These are phyloP conservation scores for Camelina hispida DNA, from an alignment of 345 rosid species.

Conservation along the genomic window DNA sequence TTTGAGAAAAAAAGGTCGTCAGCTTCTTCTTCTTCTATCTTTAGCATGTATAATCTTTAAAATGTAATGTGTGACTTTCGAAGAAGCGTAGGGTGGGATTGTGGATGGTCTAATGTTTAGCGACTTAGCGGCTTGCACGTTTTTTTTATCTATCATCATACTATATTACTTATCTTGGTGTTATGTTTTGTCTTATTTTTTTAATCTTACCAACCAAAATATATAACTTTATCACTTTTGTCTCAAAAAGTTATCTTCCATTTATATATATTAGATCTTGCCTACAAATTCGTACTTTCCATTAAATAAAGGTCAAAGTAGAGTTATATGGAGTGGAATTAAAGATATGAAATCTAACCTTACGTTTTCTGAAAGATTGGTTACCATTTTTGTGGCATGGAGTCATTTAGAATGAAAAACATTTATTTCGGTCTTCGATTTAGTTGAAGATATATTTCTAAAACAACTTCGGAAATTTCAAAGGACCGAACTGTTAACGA, in stretches of 20 bases:
- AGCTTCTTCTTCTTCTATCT: not conserved
- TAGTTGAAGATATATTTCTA: not conserved
- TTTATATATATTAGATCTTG: not conserved
- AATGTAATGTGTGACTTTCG: constrained; percentile 25
- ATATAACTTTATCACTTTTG: not conserved
- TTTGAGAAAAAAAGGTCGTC: constrained; percentile 45
- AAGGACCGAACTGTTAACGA: constrained; percentile 24
- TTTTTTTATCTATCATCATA: not conserved
- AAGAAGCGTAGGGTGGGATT: not conserved
- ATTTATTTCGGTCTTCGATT: not conserved
- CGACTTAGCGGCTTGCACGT: constrained; percentile 31
- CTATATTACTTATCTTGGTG: not conserved
- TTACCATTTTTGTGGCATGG: constrained; percentile 40
- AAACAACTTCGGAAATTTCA: constrained; percentile 1
- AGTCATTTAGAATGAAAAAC: constrained; percentile 8
- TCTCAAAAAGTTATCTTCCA: not conserved
- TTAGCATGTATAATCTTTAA: not conserved
- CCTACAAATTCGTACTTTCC: not conserved
- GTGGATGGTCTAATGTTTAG: constrained; percentile 20
- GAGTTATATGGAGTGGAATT: constrained; percentile 29
- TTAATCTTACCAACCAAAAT: constrained; percentile 14
- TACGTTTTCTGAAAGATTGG: constrained; percentile 42
- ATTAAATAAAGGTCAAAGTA: constrained; percentile 29
- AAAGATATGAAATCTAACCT: constrained; percentile 30
- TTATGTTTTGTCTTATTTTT: not conserved